Base-by-base conservation (phyloP, 2,329 filamentous ascomycete genomes). In the Emericellopsis atlantica region DNA sequence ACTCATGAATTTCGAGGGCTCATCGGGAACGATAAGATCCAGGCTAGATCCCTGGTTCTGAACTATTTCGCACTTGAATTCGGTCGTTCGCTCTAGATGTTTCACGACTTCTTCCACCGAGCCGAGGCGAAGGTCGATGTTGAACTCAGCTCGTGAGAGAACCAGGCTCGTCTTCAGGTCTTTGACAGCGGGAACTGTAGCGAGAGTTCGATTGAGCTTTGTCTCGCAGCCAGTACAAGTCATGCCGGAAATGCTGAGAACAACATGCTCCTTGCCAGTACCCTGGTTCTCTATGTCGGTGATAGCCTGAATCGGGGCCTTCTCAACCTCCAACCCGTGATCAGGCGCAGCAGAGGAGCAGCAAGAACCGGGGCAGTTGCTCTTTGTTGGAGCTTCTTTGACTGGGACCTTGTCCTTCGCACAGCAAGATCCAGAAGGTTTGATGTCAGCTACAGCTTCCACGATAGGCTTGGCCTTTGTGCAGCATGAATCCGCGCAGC, bases 11-110 rank as follows among this genome's bases (percentile, higher is more conserved):
- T 12, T 10, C 1, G 54, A 44, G 0, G 61, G 38, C n/a, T 43
- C 37, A 16, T 31, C 16, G 4, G 50, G 29, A 1, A 67, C 55
- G 14, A 74, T 49, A 3, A 82, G 42, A 35, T 81, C 72, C 14
- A 83, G 44, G 15, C 58, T 63, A 7, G 31, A 33, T 14, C 29
- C 32, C 29, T 35, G 26, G 11, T 60, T 66, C 21, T 51, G 55
- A 18, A 78, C 47, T 23, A 29, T 39, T 22, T 39, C 36, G 23
- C 41, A 43, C 24, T 35, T 39, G 32, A 43, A 43, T 15, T 39
- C 41, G 22, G 41, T 43, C 5, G 36, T 43, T 36, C 41, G 26
- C 22, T 43, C 36, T 11, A 39, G 36, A 24, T 39, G 36, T 29
- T 29, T 33, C 29, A 43, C 23, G 36, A 43, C 41, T 7, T 43